These are phyloP conservation scores for Sphagnum contortum DNA, from an alignment of 225 moss, liverwort and hornwort genomes.

Conservation along the genomic window DNA sequence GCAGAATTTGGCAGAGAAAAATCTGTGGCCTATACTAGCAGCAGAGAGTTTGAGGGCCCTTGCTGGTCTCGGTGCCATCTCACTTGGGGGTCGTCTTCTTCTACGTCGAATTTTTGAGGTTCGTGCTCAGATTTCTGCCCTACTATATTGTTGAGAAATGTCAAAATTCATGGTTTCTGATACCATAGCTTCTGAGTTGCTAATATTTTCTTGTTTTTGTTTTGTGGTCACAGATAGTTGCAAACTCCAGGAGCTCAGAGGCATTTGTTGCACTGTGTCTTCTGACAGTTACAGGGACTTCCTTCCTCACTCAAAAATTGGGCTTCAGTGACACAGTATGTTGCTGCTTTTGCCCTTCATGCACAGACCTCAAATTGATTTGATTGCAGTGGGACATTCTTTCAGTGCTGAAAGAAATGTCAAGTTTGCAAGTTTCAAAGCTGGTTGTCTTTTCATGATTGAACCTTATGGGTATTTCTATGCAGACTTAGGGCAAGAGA, in stretches of 20 bases:
- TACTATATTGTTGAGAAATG: not conserved
- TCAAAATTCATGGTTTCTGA: not conserved
- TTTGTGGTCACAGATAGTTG: slow-evolving; percentile 56
- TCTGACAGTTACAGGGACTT: slow-evolving; percentile 93
- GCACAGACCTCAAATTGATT: not conserved
- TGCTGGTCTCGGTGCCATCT: slow-evolving; percentile 81
- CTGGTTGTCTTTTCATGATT: too few species aligned
- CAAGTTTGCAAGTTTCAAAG: too few species aligned
- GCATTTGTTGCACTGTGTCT: slow-evolving; percentile 97
- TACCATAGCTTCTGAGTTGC: not conserved
- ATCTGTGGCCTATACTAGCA: slow-evolving; percentile 88
- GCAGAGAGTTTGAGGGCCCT: slow-evolving; percentile 95
- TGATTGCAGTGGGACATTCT: not conserved
- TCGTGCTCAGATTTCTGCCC: slow-evolving; percentile 4
- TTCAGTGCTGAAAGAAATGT: not conserved
- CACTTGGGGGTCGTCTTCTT: slow-evolving; percentile 77
- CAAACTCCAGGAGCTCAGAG: slow-evolving; percentile 94
- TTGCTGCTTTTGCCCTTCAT: slow-evolving; percentile 4
- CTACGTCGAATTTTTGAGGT: slow-evolving; percentile 93
- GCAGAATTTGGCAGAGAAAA: slow-evolving; percentile 71
- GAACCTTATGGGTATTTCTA: not conserved
- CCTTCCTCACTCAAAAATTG: slow-evolving; percentile 78
- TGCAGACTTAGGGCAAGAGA: too few species aligned
- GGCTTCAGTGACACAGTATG: slow-evolving; percentile 98
- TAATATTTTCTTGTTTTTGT: not conserved